A percentile compares a stretch with the other conserved stretches of the same genome.
Conservation (phyloP, 345 rosid species). For the Heritiera littoralis region DNA sequence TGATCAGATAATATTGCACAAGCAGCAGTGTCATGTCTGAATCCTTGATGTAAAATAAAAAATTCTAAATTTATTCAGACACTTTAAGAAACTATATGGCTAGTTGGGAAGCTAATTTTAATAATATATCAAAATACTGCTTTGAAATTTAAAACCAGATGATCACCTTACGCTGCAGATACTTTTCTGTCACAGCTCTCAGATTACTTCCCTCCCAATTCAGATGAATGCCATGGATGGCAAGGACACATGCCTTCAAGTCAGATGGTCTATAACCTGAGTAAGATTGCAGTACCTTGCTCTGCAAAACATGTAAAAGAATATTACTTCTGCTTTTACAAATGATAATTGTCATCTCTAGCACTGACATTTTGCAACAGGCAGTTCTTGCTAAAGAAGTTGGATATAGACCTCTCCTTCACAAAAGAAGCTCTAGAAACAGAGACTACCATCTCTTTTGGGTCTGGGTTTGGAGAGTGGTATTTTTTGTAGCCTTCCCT, state of each 20-base stretch:
- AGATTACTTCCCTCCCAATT: constrained; percentile 32
- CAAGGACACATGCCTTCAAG: constrained; percentile 49
- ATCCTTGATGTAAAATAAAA: not conserved
- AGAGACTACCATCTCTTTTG: too few species aligned
- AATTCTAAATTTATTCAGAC: not conserved
- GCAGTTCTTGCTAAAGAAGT: not conserved
- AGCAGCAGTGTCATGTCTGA: not conserved
- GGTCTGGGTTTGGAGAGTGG: too few species aligned
- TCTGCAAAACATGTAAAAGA: constrained; percentile 31
- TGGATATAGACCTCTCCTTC: not conserved
- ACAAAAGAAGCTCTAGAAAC: too few species aligned
- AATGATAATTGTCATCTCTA: not conserved
- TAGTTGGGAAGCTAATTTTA: not conserved
- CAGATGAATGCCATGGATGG: constrained; percentile 50
- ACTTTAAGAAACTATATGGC: not conserved
- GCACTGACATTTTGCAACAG: not conserved
- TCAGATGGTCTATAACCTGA: constrained; percentile 55
- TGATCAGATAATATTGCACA: not conserved
- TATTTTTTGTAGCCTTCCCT: not conserved
- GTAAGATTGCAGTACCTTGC: constrained; percentile 37
- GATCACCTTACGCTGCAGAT: constrained; percentile 58
- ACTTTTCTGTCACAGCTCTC: constrained; percentile 56
- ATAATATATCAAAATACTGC: not conserved
- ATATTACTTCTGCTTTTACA: not conserved
- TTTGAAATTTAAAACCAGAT: not conserved